A percentile compares a stretch with the other conserved stretches of the same genome.
phyloP scores from a whole-genome alignment of 495 filamentous ascomycete species.

The Paragyromitra xinjiangensis region DNA sequence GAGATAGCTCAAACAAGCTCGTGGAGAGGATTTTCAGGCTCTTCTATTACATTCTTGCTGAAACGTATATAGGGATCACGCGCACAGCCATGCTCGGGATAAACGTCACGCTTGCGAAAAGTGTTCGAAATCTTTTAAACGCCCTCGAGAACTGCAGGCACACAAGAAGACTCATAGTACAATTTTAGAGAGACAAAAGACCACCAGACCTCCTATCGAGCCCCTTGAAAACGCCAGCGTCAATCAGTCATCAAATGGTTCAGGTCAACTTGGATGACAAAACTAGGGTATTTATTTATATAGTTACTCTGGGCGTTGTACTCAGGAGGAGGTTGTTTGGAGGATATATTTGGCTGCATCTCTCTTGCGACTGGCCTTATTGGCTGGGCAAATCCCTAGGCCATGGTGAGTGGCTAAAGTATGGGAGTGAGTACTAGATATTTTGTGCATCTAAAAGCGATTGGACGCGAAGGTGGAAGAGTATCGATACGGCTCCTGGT shows the following conservation, averaged over 20 bases:
- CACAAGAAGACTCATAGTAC: background rate
- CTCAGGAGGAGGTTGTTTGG: too few species aligned
- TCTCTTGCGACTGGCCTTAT: too few species aligned
- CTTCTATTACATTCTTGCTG: background rate
- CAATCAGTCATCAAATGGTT: background rate
- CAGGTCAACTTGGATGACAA: background rate
- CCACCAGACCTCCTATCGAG: background rate
- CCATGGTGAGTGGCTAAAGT: too few species aligned
- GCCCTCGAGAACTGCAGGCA: background rate
- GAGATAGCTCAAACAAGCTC: background rate
- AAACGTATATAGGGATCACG: background rate
- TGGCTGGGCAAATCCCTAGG: too few species aligned
- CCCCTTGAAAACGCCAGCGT: background rate
- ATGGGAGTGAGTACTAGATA: too few species aligned
- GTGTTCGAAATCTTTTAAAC: constrained; percentile 16
- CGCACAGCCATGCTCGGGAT: background rate
- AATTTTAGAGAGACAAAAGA: background rate
- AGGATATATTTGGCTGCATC: too few species aligned
- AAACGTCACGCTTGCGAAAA: constrained; percentile 4
- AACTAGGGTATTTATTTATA: background rate
- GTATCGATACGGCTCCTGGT: too few species aligned
- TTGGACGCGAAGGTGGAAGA: too few species aligned
- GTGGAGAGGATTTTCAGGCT: background rate
- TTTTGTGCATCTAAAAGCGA: too few species aligned
- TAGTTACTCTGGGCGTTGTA: too few species aligned